phyloP scores from a whole-genome alignment of 768 basidiomycete genomes.

The Rubroboletus pulcherrimus region DNA sequence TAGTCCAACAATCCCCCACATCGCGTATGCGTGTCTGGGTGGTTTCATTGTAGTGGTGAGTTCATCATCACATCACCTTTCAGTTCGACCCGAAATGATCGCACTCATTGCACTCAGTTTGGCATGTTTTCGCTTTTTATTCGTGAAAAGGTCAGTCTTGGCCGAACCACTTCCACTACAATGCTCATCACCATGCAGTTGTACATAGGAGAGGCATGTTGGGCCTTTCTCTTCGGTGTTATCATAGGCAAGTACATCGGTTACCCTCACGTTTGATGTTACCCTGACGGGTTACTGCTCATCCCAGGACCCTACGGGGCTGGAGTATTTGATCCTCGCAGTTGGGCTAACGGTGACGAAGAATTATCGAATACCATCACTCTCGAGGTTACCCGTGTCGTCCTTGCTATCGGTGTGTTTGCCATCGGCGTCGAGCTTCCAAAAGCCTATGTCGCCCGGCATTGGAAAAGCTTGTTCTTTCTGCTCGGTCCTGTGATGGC shows the following conservation, averaged over 20 bases:
- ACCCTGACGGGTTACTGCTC: slow-evolving; percentile 1
- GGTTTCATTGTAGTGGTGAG: slow-evolving; percentile 76
- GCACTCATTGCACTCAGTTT: slow-evolving; percentile 47
- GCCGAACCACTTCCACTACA: background rate
- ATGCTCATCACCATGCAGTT: slow-evolving; percentile 40
- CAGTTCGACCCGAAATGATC: background rate
- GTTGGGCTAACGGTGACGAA: slow-evolving; percentile 57
- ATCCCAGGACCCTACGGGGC: slow-evolving; percentile 74
- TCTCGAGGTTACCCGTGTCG: slow-evolving; percentile 84
- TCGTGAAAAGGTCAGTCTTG: slow-evolving; percentile 67
- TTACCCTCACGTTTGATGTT: background rate
- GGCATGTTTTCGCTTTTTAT: slow-evolving; percentile 94
- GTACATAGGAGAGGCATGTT: slow-evolving; percentile 95
- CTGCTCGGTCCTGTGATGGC: slow-evolving; percentile 81
- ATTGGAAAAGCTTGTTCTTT: slow-evolving; percentile 88
- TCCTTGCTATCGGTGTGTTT: slow-evolving; percentile 95
- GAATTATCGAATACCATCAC: slow-evolving; percentile 69
- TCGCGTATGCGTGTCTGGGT: slow-evolving; percentile 75
- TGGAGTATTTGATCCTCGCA: slow-evolving; percentile 75
- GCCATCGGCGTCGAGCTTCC: slow-evolving; percentile 98
- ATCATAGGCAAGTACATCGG: slow-evolving; percentile 60
- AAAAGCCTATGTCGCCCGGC: slow-evolving; percentile 89
- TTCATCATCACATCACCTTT: slow-evolving; percentile 5
- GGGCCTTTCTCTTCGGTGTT: slow-evolving; percentile 92
- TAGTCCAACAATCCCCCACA: slow-evolving; percentile 64